These are phyloP conservation scores for Phytopythium boreale DNA, from an alignment of 352 stramenopile species.

Conservation along the genomic window DNA sequence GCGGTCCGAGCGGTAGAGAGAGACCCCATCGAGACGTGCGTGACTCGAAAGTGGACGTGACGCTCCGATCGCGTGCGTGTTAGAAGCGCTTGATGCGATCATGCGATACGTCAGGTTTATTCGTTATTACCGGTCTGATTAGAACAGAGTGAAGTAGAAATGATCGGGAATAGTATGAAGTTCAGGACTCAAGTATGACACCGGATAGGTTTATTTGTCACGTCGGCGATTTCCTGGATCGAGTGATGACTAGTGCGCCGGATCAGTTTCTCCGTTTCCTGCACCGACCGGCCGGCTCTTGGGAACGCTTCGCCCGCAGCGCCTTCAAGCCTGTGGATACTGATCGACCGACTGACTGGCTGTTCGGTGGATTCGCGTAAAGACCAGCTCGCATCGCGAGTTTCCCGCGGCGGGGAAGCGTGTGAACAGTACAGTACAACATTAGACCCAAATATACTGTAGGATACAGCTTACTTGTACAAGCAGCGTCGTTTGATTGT, in stretches of 20 bases:
- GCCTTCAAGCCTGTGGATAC: not conserved
- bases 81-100: not conserved
- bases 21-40: not conserved
- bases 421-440: not conserved
- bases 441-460: too few relatives aligned
- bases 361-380: not conserved
- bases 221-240: not conserved
- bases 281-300: not conserved
- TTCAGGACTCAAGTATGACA: not conserved
- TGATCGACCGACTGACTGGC: not conserved
- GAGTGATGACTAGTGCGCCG: not conserved
- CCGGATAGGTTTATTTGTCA: not conserved
- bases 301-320: not conserved
- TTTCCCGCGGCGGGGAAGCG: not conserved
- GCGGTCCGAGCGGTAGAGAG: constrained; percentile 2
- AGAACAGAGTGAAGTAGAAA: not conserved
- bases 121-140: not conserved
- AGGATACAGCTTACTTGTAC: not conserved
- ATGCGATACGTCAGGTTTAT: not conserved
- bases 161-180: too few relatives aligned
- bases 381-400: not conserved
- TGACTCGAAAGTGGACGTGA: not conserved
- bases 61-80: not conserved
- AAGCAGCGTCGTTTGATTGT: not conserved
- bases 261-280: not conserved